Percentiles rank a stretch among this genome's conserved stretches.
These are phyloP conservation scores for Avena sativa DNA, from an alignment of 176 grass and related monocot species.

Conservation along the genomic window DNA sequence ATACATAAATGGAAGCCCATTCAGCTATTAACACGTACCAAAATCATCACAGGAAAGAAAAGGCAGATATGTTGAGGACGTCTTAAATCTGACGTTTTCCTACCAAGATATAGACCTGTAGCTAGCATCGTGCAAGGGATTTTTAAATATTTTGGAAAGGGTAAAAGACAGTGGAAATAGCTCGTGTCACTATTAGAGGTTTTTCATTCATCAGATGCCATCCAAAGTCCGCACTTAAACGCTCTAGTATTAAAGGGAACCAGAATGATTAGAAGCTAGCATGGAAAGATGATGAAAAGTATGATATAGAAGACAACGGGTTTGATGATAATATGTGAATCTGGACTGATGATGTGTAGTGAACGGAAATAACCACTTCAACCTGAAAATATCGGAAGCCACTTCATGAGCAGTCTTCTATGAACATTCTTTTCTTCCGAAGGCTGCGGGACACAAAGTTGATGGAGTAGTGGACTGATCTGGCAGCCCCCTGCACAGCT, in stretches of 20 bases:
- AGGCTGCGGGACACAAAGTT: not conserved
- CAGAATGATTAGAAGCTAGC: not conserved
- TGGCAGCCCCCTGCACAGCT: conserved; percentile 2
- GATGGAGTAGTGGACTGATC: not conserved
- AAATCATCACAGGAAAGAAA: not conserved
- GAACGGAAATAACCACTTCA: not conserved
- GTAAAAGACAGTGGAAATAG: not conserved
- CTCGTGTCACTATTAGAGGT: not conserved
- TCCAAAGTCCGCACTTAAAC: not conserved
- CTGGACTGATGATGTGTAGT: not conserved
- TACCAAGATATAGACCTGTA: not conserved
- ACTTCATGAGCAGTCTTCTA: conserved; percentile 4
- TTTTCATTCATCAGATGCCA: not conserved
- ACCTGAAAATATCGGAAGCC: not conserved
- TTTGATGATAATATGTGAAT: not conserved
- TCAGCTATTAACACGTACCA: not conserved
- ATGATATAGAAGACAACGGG: not conserved
- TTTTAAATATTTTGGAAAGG: not conserved
- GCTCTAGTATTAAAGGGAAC: not conserved
- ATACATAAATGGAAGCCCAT: not conserved
- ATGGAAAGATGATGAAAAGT: not conserved
- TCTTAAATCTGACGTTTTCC: not conserved
- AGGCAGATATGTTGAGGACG: not conserved
- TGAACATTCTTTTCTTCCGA: not conserved
- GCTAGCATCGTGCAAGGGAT: not conserved